Conservation (phyloP, 176 grass and related monocot genomes). For the Cenchrus americanus region DNA sequence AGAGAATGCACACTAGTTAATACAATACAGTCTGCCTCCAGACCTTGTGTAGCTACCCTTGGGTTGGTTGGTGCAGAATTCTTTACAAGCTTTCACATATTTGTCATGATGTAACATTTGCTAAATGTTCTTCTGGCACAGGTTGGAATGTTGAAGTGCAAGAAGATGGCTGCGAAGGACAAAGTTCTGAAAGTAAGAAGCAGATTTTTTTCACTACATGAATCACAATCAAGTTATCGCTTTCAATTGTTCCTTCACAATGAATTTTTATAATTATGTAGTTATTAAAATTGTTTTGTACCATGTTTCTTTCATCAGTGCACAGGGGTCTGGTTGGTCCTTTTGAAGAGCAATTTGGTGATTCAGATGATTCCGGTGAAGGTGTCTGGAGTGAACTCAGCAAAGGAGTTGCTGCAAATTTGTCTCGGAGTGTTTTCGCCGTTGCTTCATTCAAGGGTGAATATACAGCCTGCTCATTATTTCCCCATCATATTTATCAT, state of each 20-base stretch:
- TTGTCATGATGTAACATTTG: neutral
- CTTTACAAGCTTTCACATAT: neutral
- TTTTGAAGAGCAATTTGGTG: slow-evolving; percentile 8
- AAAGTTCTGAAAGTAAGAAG: neutral
- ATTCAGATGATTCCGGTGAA: neutral
- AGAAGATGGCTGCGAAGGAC: neutral
- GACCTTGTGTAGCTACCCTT: neutral
- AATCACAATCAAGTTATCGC: neutral
- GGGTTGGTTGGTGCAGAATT: neutral
- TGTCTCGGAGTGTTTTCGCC: slow-evolving; percentile 12
- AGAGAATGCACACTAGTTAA: too few relatives aligned
- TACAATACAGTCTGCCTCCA: too few relatives aligned
- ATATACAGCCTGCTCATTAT: neutral
- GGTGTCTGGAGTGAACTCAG: neutral
- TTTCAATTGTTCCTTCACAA: neutral
- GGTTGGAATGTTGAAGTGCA: neutral
- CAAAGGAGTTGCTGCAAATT: neutral
- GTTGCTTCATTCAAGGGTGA: slow-evolving; percentile 30
- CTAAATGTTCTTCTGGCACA: neutral
- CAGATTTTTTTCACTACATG: neutral
- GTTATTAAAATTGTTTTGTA: neutral
- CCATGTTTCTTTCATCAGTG: slow-evolving; percentile 10
- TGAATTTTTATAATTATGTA: neutral
- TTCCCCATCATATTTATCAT: neutral
- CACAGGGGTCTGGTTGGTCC: neutral